Evolutionary conservation across 2,329 filamentous ascomycete genomes (phyloP).

Genomic region (Fusarium cyanostomum): DNA sequence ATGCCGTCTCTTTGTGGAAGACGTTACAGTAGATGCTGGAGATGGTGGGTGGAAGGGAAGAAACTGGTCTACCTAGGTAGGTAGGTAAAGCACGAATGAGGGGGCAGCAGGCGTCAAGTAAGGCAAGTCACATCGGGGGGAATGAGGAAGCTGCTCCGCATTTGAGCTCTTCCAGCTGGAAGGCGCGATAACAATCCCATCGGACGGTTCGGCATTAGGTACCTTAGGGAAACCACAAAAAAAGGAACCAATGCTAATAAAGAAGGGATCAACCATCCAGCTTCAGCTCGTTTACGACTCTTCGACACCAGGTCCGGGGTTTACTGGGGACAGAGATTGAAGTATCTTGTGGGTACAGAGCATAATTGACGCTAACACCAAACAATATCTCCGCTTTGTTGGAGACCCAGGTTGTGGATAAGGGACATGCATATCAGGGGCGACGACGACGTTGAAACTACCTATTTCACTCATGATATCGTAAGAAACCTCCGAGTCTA

Average conservation of each 20-base stretch:
- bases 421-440: no score
- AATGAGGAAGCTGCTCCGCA: slow-evolving; percentile 22
- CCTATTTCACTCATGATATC: no score
- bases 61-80: not conserved
- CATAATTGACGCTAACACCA: no score
- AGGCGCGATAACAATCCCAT: not conserved
- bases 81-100: slow-evolving; percentile 10
- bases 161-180: slow-evolving; percentile 14
- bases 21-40: slow-evolving; percentile 1
- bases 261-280: slow-evolving; percentile 31
- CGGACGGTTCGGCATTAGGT: slow-evolving; percentile 2
- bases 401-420: no score
- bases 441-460: no score
- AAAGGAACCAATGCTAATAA: not conserved
- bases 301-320: no score
- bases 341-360: no score
- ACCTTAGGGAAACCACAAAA: slow-evolving; percentile 4
- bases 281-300: no score
- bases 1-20: not conserved
- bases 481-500: no score
- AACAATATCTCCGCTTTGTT: no score
- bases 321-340: no score
- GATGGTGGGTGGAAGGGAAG: slow-evolving; percentile 1
- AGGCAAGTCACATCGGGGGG: no score
- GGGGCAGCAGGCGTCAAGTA: slow-evolving; percentile 16